phyloP scores from a whole-genome alignment of 164 flowering plant species.

The Protea cynaroides region DNA sequence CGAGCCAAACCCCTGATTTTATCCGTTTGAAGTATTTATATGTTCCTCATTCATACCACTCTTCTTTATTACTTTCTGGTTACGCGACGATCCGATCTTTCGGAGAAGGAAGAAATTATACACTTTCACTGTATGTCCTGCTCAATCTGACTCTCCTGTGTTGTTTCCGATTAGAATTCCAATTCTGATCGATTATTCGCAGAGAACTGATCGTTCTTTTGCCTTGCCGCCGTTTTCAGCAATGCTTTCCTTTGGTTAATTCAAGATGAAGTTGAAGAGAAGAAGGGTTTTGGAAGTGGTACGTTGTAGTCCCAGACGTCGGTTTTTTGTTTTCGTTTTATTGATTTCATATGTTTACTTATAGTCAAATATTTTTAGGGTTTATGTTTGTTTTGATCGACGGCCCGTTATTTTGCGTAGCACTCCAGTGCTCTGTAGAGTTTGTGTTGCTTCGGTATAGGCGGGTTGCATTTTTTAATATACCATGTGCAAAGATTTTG shows the following conservation, averaged over 20 bases:
- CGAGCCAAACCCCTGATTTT: constrained; percentile 2
- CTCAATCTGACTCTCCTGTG: neutral
- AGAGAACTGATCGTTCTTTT: constrained; percentile 20
- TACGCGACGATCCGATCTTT: neutral
- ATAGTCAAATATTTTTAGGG: neutral
- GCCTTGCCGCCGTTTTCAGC: constrained; percentile 10
- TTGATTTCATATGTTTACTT: neutral
- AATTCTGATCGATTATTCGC: constrained; percentile 20
- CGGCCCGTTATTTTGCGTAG: neutral
- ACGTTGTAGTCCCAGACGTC: constrained; percentile 8
- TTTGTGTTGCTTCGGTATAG: neutral
- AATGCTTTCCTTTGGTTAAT: constrained; percentile 31
- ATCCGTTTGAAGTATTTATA: neutral
- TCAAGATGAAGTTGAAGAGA: constrained; percentile 52
- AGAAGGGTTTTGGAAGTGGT: constrained; percentile 64
- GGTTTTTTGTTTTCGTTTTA: neutral
- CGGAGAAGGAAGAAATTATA: neutral
- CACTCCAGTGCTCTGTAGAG: neutral
- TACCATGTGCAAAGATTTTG: too few species aligned
- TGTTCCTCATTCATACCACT: neutral
- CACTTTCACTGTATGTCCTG: neutral
- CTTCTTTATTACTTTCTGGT: neutral
- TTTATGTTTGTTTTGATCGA: neutral
- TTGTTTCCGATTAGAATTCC: neutral
- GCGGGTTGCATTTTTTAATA: neutral